Evolutionary conservation across 768 basidiomycete species (phyloP).

Genomic region (Coprinopsis strossmayeri): DNA sequence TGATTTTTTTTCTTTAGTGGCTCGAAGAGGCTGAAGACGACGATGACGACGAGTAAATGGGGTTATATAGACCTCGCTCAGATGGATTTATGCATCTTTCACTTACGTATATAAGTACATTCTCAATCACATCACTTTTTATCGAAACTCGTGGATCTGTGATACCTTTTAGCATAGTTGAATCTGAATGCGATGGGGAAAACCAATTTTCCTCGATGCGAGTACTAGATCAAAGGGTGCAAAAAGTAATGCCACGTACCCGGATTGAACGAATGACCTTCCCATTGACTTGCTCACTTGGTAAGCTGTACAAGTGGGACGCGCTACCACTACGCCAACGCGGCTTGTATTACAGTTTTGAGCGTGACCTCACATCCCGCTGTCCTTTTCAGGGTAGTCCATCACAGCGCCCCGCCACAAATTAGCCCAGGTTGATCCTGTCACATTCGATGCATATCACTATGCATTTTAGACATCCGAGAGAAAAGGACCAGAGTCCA

Average conservation of each 20-base stretch:
- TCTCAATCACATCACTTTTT: too few species aligned
- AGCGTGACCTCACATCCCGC: neutral
- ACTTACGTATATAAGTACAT: too few species aligned
- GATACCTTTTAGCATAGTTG: too few species aligned
- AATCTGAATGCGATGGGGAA: too few species aligned
- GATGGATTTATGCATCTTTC: too few species aligned
- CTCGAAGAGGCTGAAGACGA: constrained; percentile 84
- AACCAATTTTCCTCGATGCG: too few species aligned
- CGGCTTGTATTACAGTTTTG: constrained; percentile 14
- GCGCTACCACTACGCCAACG: constrained; percentile 36
- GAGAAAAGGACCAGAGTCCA: too few species aligned
- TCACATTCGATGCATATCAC: too few species aligned
- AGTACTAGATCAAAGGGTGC: neutral
- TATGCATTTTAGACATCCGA: too few species aligned
- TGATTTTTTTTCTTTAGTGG: constrained; percentile 46
- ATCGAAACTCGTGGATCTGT: too few species aligned
- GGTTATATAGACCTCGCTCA: too few species aligned
- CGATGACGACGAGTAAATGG: constrained; percentile 38
- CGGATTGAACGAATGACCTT: constrained; percentile 38
- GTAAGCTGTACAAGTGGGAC: constrained; percentile 28
- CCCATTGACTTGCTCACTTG: constrained; percentile 17
- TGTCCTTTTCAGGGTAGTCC: neutral
- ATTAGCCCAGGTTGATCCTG: neutral
- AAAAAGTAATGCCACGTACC: constrained; percentile 27
- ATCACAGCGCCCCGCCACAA: neutral